These are phyloP conservation scores for Albizia julibrissin DNA, from an alignment of 306 rosid species.

Conservation along the genomic window DNA sequence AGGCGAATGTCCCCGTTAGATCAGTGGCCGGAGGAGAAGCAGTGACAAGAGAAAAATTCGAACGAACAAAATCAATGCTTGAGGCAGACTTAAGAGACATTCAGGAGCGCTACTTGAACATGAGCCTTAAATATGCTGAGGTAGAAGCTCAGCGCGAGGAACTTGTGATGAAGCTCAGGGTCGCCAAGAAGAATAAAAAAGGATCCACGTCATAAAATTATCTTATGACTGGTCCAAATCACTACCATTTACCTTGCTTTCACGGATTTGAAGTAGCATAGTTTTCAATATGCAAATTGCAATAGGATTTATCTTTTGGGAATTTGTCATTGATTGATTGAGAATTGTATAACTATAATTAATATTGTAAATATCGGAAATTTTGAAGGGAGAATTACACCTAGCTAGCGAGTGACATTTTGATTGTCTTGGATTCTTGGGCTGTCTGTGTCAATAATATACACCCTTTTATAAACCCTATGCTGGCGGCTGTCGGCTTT, in stretches of 20 bases:
- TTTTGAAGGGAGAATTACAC: conserved; percentile 39
- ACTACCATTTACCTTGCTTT: conserved; percentile 32
- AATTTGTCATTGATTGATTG: conserved; percentile 32
- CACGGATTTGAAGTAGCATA: conserved; percentile 33
- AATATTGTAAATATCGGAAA: conserved; percentile 45
- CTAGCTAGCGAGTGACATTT: conserved; percentile 16
- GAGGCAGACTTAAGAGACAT: conserved; percentile 84
- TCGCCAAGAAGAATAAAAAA: conserved; percentile 46
- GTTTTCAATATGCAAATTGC: conserved; percentile 31
- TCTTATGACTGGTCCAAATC: background rate
- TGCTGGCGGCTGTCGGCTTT: background rate
- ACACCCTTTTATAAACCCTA: background rate
- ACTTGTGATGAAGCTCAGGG: conserved; percentile 84
- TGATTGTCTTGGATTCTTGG: conserved; percentile 12
- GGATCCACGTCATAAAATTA: conserved; percentile 63
- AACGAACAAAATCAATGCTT: conserved; percentile 62
- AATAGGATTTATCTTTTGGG: conserved; percentile 16
- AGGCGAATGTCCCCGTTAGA: conserved; percentile 39
- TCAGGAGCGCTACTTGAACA: conserved; percentile 77
- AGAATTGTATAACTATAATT: conserved; percentile 26
- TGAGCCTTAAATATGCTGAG: conserved; percentile 95
- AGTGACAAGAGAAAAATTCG: conserved; percentile 58
- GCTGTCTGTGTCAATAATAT: background rate
- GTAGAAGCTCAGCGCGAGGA: conserved; percentile 92
- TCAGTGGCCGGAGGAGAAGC: conserved; percentile 52